Evolutionary conservation across 2,329 filamentous ascomycete species (phyloP).

Genomic region (Penicillium hordei): DNA sequence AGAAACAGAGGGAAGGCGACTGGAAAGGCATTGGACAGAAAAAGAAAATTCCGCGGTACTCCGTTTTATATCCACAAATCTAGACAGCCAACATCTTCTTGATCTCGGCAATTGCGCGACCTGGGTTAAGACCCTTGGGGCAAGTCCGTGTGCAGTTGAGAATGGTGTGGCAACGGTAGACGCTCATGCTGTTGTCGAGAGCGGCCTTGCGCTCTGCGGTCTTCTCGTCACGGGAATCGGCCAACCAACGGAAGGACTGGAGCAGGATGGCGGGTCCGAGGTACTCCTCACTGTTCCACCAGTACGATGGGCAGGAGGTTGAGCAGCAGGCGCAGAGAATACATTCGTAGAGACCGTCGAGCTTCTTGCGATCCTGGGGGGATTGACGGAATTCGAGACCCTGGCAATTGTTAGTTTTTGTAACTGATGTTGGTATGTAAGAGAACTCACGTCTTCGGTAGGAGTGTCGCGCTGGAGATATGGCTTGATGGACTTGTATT

Average conservation of each 20-base stretch:
- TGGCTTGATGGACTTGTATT: slow-evolving; percentile 99
- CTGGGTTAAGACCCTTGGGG: slow-evolving; percentile 97
- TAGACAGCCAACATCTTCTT: slow-evolving; percentile 86
- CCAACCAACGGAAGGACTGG: slow-evolving; percentile 97
- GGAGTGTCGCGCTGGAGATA: slow-evolving; percentile 91
- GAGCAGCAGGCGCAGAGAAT: slow-evolving; percentile 99
- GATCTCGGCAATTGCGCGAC: slow-evolving; percentile 91
- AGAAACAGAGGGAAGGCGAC: slow-evolving; percentile 21
- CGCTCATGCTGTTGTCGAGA: slow-evolving; percentile 96
- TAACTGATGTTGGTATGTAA: slow-evolving; percentile 18
- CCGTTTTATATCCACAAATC: slow-evolving; percentile 28
- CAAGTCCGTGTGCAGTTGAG: slow-evolving; percentile 97
- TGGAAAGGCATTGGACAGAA: slow-evolving; percentile 25
- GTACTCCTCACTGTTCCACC: slow-evolving; percentile 99
- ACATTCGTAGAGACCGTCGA: slow-evolving; percentile 98
- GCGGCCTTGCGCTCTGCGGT: slow-evolving; percentile 83
- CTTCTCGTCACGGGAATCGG: slow-evolving; percentile 89
- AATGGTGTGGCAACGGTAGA: slow-evolving; percentile 99
- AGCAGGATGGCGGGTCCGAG: slow-evolving; percentile 94
- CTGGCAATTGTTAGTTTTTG: slow-evolving; percentile 46
- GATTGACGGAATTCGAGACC: slow-evolving; percentile 90
- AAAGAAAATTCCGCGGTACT: slow-evolving; percentile 26
- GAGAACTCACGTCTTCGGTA: slow-evolving; percentile 69
- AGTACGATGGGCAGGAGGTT: slow-evolving; percentile 99
- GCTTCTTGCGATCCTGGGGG: slow-evolving; percentile 90